Evolutionary conservation across 768 basidiomycete species (phyloP), one percentile per base, ranked within the genome.

Genomic region (Tulasnella sp.): DNA sequence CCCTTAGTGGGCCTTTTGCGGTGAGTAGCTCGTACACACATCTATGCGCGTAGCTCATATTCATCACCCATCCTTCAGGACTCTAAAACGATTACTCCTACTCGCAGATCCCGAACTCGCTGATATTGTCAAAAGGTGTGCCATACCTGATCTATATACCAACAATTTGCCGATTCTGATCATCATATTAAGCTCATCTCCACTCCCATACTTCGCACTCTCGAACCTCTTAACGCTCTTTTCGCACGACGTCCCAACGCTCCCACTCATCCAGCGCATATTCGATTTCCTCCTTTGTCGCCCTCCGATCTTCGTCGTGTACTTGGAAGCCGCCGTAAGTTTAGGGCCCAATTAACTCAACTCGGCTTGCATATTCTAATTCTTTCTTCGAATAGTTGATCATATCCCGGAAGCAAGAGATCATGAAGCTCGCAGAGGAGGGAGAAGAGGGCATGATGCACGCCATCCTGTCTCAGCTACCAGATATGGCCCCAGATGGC

Each of bases 161-260:
- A 17, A 5, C 11, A 7, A n/a, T 5, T 30, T 30, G 21, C 0
- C 17, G 10, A 29, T 21, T 23, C 23, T 26, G 2, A 27, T 26
- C 26, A 8, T 23, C 56, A 48, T 26, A 17, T 4, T 60, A 89
- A 38, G 86, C 54, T 80, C 77, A 26, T 80, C 87, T 0, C 88
- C 87, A 0, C 75, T 94, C 1, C 93, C 93, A 0, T 95, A 91
- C 68, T 89, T 86, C 68, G 88, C 92, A 0, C 78, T 97, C 17
- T 88, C 91, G 3, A 88, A 92, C 72, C 80, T 96, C 30, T 75
- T 97, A 32, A 95, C 92, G 0, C 78, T 95, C 29, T 92, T 97
- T 73, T 83, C 93, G 10, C 93, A 97, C 69, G 92, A 96, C 65
- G 78, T 92, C 59, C 89, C 93, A 7, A 88, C 87, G 1, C 78